Percentiles rank a stretch among this genome's conserved stretches.
These are phyloP conservation scores for Rostrohypoxylon terebratum DNA, from an alignment of 495 filamentous ascomycete genomes.

Conservation along the genomic window DNA sequence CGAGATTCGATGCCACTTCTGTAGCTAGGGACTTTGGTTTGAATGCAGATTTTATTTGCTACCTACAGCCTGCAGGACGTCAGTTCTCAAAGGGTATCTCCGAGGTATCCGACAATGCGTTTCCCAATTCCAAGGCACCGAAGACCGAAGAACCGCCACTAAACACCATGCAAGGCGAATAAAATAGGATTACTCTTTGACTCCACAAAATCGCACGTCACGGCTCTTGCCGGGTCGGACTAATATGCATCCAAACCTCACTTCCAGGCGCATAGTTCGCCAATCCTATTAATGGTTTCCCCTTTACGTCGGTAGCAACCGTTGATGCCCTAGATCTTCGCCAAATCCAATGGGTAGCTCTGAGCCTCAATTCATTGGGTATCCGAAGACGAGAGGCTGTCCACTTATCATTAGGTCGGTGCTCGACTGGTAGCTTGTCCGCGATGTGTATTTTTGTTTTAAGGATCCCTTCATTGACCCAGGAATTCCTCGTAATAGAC, in stretches of 20 bases:
- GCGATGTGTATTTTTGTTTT: conserved; percentile 35
- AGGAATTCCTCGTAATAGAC: conserved; percentile 51
- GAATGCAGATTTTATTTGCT: conserved; percentile 18
- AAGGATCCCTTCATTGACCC: conserved; percentile 59
- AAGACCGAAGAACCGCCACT: conserved; percentile 15
- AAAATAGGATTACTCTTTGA: neutral
- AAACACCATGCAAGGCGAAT: neutral
- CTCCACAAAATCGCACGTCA: conserved; percentile 28
- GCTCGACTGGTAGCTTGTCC: conserved; percentile 54
- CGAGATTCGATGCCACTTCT: conserved; percentile 10
- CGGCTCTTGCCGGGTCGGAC: conserved; percentile 51
- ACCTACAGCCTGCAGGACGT: neutral
- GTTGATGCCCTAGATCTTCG: conserved; percentile 29
- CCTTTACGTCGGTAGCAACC: conserved; percentile 31
- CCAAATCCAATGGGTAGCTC: conserved; percentile 50
- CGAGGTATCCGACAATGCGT: conserved; percentile 13
- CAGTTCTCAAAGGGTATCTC: conserved; percentile 28
- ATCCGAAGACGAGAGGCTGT: conserved; percentile 61
- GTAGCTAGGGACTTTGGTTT: conserved; percentile 4
- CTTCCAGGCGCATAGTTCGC: conserved; percentile 53
- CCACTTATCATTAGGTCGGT: conserved; percentile 60
- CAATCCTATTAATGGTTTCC: conserved; percentile 44
- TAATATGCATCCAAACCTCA: conserved; percentile 65
- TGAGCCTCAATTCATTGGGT: conserved; percentile 58
- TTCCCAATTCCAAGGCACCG: neutral